These are phyloP conservation scores for Mucor plumbeus DNA, from an alignment of 371 early-diverging fungal species.

Conservation along the genomic window DNA sequence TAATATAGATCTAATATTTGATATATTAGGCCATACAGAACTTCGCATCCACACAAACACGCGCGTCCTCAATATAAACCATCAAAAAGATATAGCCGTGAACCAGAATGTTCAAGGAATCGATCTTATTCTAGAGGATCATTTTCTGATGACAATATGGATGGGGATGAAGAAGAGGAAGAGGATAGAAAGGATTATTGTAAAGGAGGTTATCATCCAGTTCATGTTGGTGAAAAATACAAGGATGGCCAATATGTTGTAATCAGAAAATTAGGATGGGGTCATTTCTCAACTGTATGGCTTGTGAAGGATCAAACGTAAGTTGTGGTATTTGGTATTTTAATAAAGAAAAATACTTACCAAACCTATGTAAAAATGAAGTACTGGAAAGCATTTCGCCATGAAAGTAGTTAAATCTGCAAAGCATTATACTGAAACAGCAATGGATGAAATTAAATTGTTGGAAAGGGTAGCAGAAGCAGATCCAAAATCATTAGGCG, in stretches of 20 bases:
- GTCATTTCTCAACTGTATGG: slow-evolving; percentile 99
- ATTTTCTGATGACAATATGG: slow-evolving; percentile 11
- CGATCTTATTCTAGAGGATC: slow-evolving; percentile 24
- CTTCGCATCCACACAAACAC: slow-evolving; percentile 3
- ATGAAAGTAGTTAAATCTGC: slow-evolving; percentile 97
- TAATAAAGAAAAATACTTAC: not conserved
- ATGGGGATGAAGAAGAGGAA: slow-evolving; percentile 64
- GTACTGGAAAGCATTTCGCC: slow-evolving; percentile 83
- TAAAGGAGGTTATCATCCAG: slow-evolving; percentile 95
- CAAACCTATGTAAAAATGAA: slow-evolving; percentile 20
- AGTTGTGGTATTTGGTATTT: slow-evolving; percentile 11
- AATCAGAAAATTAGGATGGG: slow-evolving; percentile 98
- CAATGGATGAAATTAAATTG: slow-evolving; percentile 94
- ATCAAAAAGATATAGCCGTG: slow-evolving; percentile 11
- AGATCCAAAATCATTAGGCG: slow-evolving; percentile 64
- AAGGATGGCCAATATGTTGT: slow-evolving; percentile 82
- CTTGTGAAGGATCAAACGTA: slow-evolving; percentile 81
- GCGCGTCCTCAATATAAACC: slow-evolving; percentile 11
- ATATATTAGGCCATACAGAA: not conserved
- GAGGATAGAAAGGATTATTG: slow-evolving; percentile 91
- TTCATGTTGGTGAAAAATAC: slow-evolving; percentile 84
- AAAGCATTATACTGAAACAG: slow-evolving; percentile 94
- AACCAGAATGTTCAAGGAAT: slow-evolving; percentile 9
- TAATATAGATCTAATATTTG: not conserved
- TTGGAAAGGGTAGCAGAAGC: slow-evolving; percentile 76